phyloP scores from a whole-genome alignment of 257 asterid species.

The Haberlea rhodopensis region DNA sequence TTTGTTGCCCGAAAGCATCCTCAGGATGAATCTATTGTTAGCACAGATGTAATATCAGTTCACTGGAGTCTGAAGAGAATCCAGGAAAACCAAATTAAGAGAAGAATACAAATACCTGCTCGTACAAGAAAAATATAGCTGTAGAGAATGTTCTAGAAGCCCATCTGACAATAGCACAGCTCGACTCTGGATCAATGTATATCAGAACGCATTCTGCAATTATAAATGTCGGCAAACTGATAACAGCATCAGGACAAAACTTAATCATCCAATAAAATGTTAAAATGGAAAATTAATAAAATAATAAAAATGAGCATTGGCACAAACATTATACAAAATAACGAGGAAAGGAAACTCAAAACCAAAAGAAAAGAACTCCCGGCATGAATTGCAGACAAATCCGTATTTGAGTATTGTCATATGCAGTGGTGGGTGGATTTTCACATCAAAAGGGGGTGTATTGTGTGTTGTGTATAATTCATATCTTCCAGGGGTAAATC shows the following conservation, averaged over 20 bases:
- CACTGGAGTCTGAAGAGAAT: slow-evolving; percentile 17
- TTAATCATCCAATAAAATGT: slow-evolving; percentile 11
- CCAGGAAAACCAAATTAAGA: not conserved
- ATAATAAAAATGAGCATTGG: not conserved
- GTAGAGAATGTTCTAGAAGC: slow-evolving; percentile 85
- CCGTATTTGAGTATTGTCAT: not conserved
- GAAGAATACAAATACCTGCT: slow-evolving; percentile 58
- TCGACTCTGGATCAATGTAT: slow-evolving; percentile 90
- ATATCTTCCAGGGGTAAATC: too few species aligned
- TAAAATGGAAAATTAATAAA: not conserved
- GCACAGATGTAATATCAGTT: slow-evolving; percentile 22
- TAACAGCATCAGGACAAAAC: slow-evolving; percentile 58
- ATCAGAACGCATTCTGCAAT: slow-evolving; percentile 99
- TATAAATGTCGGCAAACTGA: slow-evolving; percentile 99
- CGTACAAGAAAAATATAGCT: slow-evolving; percentile 86
- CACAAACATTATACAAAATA: not conserved
- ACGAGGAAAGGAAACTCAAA: slow-evolving; percentile 3
- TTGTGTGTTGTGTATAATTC: too few species aligned
- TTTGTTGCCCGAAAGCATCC: slow-evolving; percentile 98
- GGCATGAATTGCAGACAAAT: not conserved
- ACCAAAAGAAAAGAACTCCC: not conserved
- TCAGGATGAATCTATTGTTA: slow-evolving; percentile 79
- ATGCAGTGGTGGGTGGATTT: too few species aligned
- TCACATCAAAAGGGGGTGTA: too few species aligned
- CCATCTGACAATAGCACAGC: slow-evolving; percentile 80